Evolutionary conservation across 73 alveolate genomes (phyloP), one percentile per base, ranked within the genome.

Genomic region (Paramecium biaurelia): DNA sequence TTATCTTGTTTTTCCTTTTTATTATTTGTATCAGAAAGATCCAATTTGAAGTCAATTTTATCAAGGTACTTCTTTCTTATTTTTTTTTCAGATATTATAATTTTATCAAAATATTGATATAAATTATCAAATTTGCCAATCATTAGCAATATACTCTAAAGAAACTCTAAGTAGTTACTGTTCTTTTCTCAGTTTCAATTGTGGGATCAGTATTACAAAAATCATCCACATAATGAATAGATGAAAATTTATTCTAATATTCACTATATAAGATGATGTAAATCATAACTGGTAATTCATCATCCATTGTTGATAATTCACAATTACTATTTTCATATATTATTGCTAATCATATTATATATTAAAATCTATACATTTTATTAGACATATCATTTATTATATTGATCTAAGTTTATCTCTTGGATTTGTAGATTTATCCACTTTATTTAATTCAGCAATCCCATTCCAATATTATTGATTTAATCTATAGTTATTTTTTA

Each of bases 151-250:
- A n/a, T n/a, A n/a, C n/a, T n/a, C n/a, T n/a, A n/a, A n/a, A n/a
- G n/a, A n/a, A n/a, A n/a, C n/a, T n/a, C n/a, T n/a, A n/a, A n/a
- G n/a, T n/a, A 35, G 88, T 74, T 11, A 74, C 37, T 7, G 43
- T 74, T n/a, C 88, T 30, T 74, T 74, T 74, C 18, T 74, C 88
- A 11, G 67, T 35, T 26, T 74, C 88, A 7, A 74, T 74, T 23
- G 88, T 74, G 6, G 88, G 88, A 74, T 74, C 88, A 4, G 88
- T 74, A 37, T 74, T 74, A 74, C 88, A 74, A 37, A 74, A 74
- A 74, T 74, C 88, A n/a, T 74, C 88, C 32, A 74, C 23, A n/a
- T 5, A 37, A 26, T 15, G 45, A 18, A 74, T 74, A 23, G 35
- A 35, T 12, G 42, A 67, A 37, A 23, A 74, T 37, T 41, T 74